Conservation (phyloP, 768 basidiomycete species). For the Russula lepida region DNA sequence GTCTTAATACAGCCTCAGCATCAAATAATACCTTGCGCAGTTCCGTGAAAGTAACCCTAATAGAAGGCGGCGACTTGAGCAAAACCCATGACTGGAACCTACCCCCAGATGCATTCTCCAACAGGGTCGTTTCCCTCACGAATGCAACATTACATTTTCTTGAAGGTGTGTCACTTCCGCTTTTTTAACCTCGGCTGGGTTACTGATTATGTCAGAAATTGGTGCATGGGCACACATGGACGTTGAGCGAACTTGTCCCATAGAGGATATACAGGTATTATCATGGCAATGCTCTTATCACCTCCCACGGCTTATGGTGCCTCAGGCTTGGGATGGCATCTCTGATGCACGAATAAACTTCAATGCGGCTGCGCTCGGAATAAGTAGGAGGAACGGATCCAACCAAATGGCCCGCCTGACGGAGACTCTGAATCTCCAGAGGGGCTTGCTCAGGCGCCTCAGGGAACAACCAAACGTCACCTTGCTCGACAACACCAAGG, state of each 20-base stretch:
- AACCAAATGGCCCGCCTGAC: constrained; percentile 73
- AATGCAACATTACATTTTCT: constrained; percentile 62
- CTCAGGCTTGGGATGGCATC: constrained; percentile 86
- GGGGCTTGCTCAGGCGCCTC: constrained; percentile 65
- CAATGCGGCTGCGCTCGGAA: constrained; percentile 41
- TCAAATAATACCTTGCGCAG: constrained; percentile 43
- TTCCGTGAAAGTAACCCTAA: constrained; percentile 54
- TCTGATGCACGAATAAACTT: constrained; percentile 75
- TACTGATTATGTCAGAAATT: constrained; percentile 42
- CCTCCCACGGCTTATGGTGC: constrained; percentile 5
- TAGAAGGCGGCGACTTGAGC: constrained; percentile 75
- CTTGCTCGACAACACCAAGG: constrained; percentile 65
- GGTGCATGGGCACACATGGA: constrained; percentile 83
- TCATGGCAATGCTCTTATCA: not conserved
- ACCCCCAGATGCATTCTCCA: constrained; percentile 52
- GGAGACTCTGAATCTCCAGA: constrained; percentile 91
- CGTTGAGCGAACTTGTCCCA: constrained; percentile 50
- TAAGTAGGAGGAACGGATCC: constrained; percentile 23
- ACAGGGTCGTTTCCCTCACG: constrained; percentile 82
- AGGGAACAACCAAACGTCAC: constrained; percentile 43
- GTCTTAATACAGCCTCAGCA: constrained; percentile 33
- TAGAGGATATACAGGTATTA: constrained; percentile 80
- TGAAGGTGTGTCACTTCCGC: constrained; percentile 36
- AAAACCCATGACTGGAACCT: constrained; percentile 62
- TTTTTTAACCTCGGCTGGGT: not conserved